Evolutionary conservation across 176 grass and related monocot species (phyloP), one percentile per base, ranked within the genome.

Genomic region (Avena eriantha): DNA sequence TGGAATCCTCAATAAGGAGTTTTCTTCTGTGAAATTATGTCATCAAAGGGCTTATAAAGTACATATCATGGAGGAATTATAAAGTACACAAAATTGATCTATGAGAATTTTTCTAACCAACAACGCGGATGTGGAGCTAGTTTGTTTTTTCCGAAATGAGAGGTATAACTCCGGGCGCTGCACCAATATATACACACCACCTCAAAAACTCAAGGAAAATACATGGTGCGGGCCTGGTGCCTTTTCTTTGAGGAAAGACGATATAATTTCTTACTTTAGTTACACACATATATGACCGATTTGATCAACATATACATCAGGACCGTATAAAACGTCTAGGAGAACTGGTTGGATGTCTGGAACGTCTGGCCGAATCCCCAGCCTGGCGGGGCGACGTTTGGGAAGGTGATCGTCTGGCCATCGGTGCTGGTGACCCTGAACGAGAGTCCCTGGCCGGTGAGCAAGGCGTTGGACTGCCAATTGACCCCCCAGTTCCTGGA

Each of bases 401-500:
- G 79, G 86, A 94, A 94, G 41, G 80, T 82, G 57, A 94, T 29
- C 19, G 86, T 95, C 79, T 89, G 86, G 19, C 96, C 96, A 33
- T 95, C 96, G 85, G 88, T 91, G 78, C 84, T 83, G 16, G 93
- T 92, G 58, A 95, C 92, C 82, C 83, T 71, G 86, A 98, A 98
- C 39, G 93, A 94, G 8, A 98, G 92, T 86, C 74, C 83, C 85
- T 98, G 92, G 0, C 92, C 92, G 71, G 86, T 34, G 51, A 95
- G 91, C 63, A 90, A 78, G 0, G 92, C 83, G 76, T 94, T 95
- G 75, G 91, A 94, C 90, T 95, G 96, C 96, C 96, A 98, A 82
- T 98, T 98, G 53, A 89, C 90, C 10, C 96, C 96, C 96, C 96
- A 95, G 16, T 98, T 98, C 66, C 90, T 91, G 0, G 96, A 94